Evolutionary conservation across 75 land plant species (phyloP).

Genomic region (Pinus taeda): DNA sequence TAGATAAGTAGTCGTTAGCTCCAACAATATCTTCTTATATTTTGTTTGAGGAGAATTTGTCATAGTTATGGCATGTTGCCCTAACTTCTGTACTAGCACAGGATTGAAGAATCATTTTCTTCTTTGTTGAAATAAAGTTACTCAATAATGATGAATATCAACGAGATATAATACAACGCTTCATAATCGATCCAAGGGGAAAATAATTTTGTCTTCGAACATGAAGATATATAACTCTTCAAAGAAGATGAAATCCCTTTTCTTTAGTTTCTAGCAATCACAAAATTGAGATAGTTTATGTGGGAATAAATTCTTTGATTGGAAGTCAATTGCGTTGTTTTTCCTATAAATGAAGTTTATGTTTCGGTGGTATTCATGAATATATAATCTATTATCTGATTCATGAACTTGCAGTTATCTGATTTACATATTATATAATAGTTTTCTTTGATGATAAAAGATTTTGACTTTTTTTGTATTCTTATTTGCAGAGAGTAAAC

Average conservation of each 20-base stretch:
- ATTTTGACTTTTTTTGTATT: neutral
- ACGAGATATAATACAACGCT: neutral
- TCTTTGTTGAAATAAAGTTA: neutral
- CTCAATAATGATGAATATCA: neutral
- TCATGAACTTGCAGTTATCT: neutral
- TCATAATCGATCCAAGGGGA: neutral
- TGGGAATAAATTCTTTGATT: neutral
- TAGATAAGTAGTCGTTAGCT: too few relatives aligned
- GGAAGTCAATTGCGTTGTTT: neutral
- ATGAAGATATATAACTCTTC: neutral
- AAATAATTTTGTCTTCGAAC: neutral
- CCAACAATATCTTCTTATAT: too few relatives aligned
- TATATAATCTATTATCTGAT: neutral
- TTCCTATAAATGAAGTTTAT: neutral
- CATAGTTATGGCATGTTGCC: neutral
- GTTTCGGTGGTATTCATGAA: neutral
- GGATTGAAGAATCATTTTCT: neutral
- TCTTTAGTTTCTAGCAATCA: neutral
- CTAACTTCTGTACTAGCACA: neutral
- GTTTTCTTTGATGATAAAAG: neutral
- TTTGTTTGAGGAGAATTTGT: neutral
- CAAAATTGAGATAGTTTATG: neutral
- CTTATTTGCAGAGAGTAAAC: slow-evolving; percentile 58
- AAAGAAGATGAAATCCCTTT: neutral
- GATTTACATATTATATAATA: neutral